Percentiles rank a stretch among this genome's conserved stretches.
Evolutionary conservation across 2,329 filamentous ascomycete species (phyloP).

Genomic region (Cryphonectria radicalis): DNA sequence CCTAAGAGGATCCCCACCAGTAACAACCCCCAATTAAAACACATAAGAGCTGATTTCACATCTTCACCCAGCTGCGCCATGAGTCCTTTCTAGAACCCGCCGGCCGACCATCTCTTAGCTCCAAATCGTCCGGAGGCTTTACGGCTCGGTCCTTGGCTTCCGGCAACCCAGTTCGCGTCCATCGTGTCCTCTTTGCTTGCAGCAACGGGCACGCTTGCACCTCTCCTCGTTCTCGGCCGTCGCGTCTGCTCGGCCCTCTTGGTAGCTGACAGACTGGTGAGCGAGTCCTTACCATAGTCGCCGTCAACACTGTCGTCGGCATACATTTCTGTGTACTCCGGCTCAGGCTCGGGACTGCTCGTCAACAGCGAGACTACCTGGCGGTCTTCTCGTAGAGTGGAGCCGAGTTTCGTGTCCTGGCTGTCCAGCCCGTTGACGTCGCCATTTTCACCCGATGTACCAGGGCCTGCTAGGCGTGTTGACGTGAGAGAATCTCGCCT

Average conservation of each 20-base stretch:
- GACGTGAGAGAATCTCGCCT: background rate
- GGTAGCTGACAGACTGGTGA: background rate
- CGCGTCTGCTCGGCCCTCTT: background rate
- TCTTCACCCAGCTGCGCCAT: background rate
- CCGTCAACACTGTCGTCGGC: conserved; percentile 23
- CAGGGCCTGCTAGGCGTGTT: background rate
- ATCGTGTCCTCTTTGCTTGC: conserved; percentile 1
- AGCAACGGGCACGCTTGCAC: conserved; percentile 13
- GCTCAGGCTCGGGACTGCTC: conserved; percentile 18
- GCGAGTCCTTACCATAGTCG: conserved; percentile 12
- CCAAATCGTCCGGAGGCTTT: conserved; percentile 4
- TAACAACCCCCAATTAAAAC: background rate
- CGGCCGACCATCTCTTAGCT: background rate
- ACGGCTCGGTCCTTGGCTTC: conserved; percentile 13
- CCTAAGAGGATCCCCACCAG: background rate
- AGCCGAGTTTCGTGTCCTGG: background rate
- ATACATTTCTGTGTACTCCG: conserved; percentile 19
- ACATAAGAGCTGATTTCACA: background rate
- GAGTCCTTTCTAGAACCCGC: background rate
- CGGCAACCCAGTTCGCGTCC: conserved; percentile 7
- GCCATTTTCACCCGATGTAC: background rate
- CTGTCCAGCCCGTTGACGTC: background rate
- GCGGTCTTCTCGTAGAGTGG: conserved; percentile 7
- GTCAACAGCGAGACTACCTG: conserved; percentile 15
- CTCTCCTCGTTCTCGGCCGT: conserved; percentile 11